phyloP scores from a whole-genome alignment of 768 basidiomycete species.

The Tephrocybe sp. region DNA sequence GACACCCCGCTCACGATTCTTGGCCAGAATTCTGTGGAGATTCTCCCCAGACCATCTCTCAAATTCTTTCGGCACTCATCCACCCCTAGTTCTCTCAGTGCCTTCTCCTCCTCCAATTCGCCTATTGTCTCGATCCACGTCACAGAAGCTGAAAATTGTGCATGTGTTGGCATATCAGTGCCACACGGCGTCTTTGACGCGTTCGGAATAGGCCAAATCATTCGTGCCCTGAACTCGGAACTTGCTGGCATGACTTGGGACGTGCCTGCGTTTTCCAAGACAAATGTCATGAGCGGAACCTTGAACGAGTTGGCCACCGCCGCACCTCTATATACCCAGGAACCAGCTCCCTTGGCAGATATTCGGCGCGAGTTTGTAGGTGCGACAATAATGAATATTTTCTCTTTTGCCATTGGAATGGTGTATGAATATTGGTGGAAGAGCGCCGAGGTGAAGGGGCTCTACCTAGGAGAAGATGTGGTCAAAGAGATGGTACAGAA shows the following conservation, averaged over 20 bases:
- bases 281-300: conserved; percentile 2
- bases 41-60: not conserved
- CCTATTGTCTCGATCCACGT: conserved; percentile 8
- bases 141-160: conserved; percentile 2
- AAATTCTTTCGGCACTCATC: conserved; percentile 6
- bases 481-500: not conserved
- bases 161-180: conserved; percentile 3
- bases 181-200: conserved; percentile 10
- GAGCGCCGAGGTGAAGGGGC: not conserved
- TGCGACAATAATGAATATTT: not conserved
- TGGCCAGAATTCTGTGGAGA: not conserved
- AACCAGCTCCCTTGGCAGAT: not conserved
- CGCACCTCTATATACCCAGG: not conserved
- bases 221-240: conserved; percentile 1
- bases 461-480: conserved; percentile 1
- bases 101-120: not conserved
- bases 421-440: conserved; percentile 3
- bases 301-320: conserved; percentile 1
- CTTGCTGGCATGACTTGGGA: conserved; percentile 1
- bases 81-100: not conserved
- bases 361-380: not conserved
- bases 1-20: conserved; percentile 2
- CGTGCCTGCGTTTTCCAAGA: not conserved
- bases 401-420: not conserved
- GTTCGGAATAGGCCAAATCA: conserved; percentile 5